Conservation (phyloP, 2,329 filamentous ascomycete species). For the Fusarium chuoi region DNA sequence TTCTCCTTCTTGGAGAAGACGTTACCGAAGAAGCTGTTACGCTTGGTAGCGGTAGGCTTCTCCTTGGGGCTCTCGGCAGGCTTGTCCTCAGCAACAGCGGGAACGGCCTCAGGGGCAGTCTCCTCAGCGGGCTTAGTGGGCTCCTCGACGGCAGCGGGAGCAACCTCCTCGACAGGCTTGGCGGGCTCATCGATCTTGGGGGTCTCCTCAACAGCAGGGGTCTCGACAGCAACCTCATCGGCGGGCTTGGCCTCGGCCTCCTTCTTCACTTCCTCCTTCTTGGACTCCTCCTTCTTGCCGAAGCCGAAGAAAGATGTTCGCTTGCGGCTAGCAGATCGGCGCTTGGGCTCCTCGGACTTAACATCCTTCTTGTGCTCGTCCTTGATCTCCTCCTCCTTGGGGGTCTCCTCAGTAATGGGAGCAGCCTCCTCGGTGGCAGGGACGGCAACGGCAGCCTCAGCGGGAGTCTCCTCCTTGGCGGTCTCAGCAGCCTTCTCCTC, state of each 20-base stretch:
- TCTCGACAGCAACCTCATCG: constrained; percentile 46
- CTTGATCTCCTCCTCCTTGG: constrained; percentile 50
- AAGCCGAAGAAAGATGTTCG: constrained; percentile 72
- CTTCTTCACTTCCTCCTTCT: constrained; percentile 60
- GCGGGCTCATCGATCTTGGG: constrained; percentile 66
- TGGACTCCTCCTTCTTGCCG: constrained; percentile 63
- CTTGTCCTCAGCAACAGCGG: constrained; percentile 47
- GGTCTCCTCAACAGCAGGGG: constrained; percentile 49
- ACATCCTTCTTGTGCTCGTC: too few species aligned
- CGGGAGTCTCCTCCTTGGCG: constrained; percentile 48
- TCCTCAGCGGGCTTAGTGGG: constrained; percentile 49
- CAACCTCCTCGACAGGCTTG: constrained; percentile 51
- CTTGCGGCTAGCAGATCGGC: constrained; percentile 73
- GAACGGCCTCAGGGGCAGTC: constrained; percentile 49
- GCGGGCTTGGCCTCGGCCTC: constrained; percentile 54
- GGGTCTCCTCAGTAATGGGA: constrained; percentile 47
- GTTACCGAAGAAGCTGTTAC: constrained; percentile 65
- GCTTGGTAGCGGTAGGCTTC: constrained; percentile 60
- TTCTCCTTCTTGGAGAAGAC: constrained; percentile 67
- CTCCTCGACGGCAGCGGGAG: constrained; percentile 53
- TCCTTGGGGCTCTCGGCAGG: constrained; percentile 55
- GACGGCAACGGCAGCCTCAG: constrained; percentile 40
- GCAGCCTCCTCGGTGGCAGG: constrained; percentile 41
- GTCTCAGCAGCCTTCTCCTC: constrained; percentile 53
- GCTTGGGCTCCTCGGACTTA: constrained; percentile 69